These are phyloP conservation scores for Trichaptum fuscoviolaceum DNA, from an alignment of 768 basidiomycete species.

Conservation along the genomic window DNA sequence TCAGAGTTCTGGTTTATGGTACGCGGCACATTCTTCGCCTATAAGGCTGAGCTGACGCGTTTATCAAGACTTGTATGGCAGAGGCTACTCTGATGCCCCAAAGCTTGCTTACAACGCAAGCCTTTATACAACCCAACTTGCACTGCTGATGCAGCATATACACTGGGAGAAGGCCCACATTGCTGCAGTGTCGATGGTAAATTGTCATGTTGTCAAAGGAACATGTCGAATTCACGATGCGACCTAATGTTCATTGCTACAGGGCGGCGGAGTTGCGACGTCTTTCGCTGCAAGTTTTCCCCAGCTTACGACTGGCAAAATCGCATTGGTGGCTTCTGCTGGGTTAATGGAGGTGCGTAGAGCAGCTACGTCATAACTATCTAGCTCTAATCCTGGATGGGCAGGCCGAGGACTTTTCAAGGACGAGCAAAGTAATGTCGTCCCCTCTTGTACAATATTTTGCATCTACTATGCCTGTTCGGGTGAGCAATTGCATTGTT, in stretches of 20 bases:
- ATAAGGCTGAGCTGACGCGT: background rate
- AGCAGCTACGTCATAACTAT: background rate
- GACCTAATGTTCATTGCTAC: slow-evolving; percentile 3
- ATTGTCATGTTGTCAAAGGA: slow-evolving; percentile 9
- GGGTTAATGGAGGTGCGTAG: slow-evolving; percentile 61
- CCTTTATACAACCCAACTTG: slow-evolving; percentile 74
- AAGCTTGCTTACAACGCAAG: slow-evolving; percentile 58
- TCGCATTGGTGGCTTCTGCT: slow-evolving; percentile 63
- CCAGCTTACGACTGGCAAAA: slow-evolving; percentile 56
- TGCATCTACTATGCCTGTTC: slow-evolving; percentile 55
- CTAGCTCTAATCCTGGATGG: slow-evolving; percentile 5
- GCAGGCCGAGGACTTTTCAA: slow-evolving; percentile 61
- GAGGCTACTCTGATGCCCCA: slow-evolving; percentile 81
- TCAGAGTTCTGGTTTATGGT: slow-evolving; percentile 77
- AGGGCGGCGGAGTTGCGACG: slow-evolving; percentile 73
- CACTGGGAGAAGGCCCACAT: slow-evolving; percentile 64
- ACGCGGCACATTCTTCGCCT: slow-evolving; percentile 11
- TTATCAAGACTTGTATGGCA: slow-evolving; percentile 65
- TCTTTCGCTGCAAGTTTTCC: slow-evolving; percentile 71
- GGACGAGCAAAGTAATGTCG: slow-evolving; percentile 74
- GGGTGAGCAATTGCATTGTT: slow-evolving; percentile 33
- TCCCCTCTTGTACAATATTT: slow-evolving; percentile 66
- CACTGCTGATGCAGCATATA: slow-evolving; percentile 74
- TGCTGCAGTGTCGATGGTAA: slow-evolving; percentile 73
- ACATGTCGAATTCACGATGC: background rate